Evolutionary conservation across 495 filamentous ascomycete species (phyloP), one percentile per base, ranked within the genome.

Genomic region (Xylaria curta): DNA sequence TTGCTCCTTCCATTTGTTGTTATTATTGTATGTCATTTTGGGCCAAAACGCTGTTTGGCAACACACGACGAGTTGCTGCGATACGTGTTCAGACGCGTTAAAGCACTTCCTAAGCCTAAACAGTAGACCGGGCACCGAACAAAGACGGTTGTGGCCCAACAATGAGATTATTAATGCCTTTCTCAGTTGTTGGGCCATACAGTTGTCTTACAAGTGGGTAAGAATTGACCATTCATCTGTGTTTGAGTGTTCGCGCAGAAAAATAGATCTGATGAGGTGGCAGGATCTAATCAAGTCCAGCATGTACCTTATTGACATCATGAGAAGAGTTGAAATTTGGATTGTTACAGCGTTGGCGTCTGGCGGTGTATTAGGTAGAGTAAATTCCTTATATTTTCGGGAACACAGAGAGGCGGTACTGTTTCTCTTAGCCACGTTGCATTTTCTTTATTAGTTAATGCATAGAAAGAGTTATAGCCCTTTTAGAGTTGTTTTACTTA

Each of bases 101-200:
- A 60, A 21, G 58, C 17, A 60, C 33, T n/a, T n/a, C 8, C 60
- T 26, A 12, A 66, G 46, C 63, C 63, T 13, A 51, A 65, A 33
- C 5, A 19, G 42, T 33, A 31, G 15, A n/a, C 63, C 26, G 46
- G 46, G 44, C 44, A 51, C 8, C 8, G 19, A 53, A 38, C 15
- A n/a, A 38, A 40, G n/a, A 17, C 46, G 15, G 24, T 51, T 66
- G 63, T 66, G 38, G 63, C 44, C 63, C 63, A 53, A 66, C 63
- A 9, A 53, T 26, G 28, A 1, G 28, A 28, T 4, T 4, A 7
- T 21, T 6, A 24, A 56, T 38, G 63, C 19, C 46, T 36, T 66
- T 51, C 1, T 24, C 24, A 21, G 17, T 9, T 24, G 9, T 28
- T 28, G 3, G n/a, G 13, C 21, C 46, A 66, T 36, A 53, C 62